These are phyloP conservation scores for Verticillium tricorpus DNA, from an alignment of 2,329 filamentous ascomycete genomes.

Conservation along the genomic window DNA sequence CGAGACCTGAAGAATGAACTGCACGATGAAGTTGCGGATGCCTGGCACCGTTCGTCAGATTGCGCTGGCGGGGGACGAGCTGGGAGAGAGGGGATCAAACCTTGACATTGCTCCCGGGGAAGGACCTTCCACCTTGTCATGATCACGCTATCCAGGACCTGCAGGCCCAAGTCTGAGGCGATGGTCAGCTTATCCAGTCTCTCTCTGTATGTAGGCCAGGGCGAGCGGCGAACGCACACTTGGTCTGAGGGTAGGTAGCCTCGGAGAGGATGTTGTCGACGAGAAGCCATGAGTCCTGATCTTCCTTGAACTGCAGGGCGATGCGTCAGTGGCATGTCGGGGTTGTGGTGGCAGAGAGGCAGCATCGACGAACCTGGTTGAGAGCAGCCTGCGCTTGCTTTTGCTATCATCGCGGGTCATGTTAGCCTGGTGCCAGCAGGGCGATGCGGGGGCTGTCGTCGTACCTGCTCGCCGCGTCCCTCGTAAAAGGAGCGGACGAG, in stretches of 20 bases:
- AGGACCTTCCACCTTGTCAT: constrained; percentile 99
- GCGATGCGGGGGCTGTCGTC: constrained; percentile 21
- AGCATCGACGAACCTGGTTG: constrained; percentile 67
- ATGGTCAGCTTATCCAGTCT: not conserved
- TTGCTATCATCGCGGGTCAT: constrained; percentile 57
- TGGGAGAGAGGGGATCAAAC: constrained; percentile 29
- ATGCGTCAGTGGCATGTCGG: constrained; percentile 20
- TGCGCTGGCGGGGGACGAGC: constrained; percentile 23
- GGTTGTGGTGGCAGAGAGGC: constrained; percentile 12
- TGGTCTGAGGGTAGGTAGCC: constrained; percentile 90
- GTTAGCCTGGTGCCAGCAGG: constrained; percentile 27
- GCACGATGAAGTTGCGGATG: constrained; percentile 98
- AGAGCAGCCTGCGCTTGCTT: constrained; percentile 90
- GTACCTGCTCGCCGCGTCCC: constrained; percentile 86
- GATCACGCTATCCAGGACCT: constrained; percentile 97
- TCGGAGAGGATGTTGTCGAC: constrained; percentile 96
- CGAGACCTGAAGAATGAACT: constrained; percentile 95
- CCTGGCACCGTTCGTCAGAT: constrained; percentile 45
- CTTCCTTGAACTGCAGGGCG: constrained; percentile 83
- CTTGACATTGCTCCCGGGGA: constrained; percentile 92
- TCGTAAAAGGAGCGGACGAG: constrained; percentile 97
- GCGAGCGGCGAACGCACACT: constrained; percentile 60
- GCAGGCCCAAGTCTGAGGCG: constrained; percentile 78
- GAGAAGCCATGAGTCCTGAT: constrained; percentile 94
- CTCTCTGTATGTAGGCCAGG: not conserved